Evolutionary conservation across 1,284 basidiomycete species (phyloP), one percentile per base, ranked within the genome.

Genomic region (Boletus sp.): DNA sequence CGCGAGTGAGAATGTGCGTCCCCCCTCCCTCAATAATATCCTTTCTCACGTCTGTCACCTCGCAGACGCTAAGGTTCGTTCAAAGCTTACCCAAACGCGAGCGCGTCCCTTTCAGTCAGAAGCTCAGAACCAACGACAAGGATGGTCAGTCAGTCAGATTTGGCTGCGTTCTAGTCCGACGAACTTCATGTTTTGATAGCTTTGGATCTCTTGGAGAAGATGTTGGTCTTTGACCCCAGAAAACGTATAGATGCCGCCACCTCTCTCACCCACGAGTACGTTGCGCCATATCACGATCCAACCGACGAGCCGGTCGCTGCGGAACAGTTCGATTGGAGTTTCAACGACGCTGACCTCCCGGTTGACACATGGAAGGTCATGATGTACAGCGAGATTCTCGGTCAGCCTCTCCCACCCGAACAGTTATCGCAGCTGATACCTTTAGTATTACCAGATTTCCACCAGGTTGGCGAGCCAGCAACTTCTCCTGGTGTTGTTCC

Each of bases 361-460:
- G 91, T 99, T 22, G 95, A 99, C 67, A 97, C 93, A 4, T 99
- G 95, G 95, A 98, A 97, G 73, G 95, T 98, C 61, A 94, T 94
- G 91, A 94, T 94, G 91, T 94, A 94, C 73, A 87, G 83, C 60
- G 91, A 94, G 70, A 94, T 94, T 57, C 75, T 94, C n/a, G 91
- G 91, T 91, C 57, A 53, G 84, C 72, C 12, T 41, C 39, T 37
- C n/a, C 27, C 10, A 19, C 19, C 3, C 3, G 23, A 19, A 23
- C 20, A 14, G 10, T 16, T 17, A 10, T 22, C 9, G 44, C 9
- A 19, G 20, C 41, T 64, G 22, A 65, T 33, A 5, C 12, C 16
- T 17, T 34, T 41, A 3, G 5, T 38, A 9, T 37, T 44, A 44
- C n/a, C 53, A 88, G 85, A 88, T 60, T 88, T 88, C 74, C 86